Conservation (phyloP, 2,329 filamentous ascomycete species). For the Arthroderma sp. region DNA sequence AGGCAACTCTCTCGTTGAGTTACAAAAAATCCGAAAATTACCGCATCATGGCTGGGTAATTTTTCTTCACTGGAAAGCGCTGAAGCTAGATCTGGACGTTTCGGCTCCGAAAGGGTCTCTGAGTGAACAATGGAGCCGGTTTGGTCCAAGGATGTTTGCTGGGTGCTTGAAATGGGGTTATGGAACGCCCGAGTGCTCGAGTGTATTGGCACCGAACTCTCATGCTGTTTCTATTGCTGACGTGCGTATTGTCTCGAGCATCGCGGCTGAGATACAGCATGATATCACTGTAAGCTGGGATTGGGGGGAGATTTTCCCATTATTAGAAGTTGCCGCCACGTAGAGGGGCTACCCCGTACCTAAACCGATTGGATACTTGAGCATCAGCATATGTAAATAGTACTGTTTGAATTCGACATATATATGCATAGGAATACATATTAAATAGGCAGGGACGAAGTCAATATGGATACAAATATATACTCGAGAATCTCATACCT, state of each 20-base stretch:
- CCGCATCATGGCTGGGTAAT: constrained; percentile 18
- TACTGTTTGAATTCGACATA: no score
- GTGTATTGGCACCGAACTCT: neutral
- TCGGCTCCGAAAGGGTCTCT: neutral
- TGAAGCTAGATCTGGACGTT: neutral
- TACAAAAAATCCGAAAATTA: constrained; percentile 10
- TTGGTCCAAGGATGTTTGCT: constrained; percentile 20
- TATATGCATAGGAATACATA: no score
- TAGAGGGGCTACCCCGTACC: no score
- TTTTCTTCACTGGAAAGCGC: constrained; percentile 17
- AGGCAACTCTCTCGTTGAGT: constrained; percentile 14
- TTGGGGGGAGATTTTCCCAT: constrained; percentile 13
- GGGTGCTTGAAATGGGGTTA: constrained; percentile 21
- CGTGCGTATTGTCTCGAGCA: neutral
- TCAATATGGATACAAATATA: no score
- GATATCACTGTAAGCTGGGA: constrained; percentile 18
- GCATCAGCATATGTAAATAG: no score
- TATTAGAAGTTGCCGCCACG: neutral
- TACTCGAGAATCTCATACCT: no score
- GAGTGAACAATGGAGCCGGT: constrained; percentile 16
- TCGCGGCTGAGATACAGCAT: neutral
- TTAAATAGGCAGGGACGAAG: no score
- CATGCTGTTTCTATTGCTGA: neutral
- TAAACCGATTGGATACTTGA: no score
- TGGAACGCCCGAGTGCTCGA: neutral